Evolutionary conservation across 805 yeast species (phyloP).

Genomic region (Schwanniomyces sp.): DNA sequence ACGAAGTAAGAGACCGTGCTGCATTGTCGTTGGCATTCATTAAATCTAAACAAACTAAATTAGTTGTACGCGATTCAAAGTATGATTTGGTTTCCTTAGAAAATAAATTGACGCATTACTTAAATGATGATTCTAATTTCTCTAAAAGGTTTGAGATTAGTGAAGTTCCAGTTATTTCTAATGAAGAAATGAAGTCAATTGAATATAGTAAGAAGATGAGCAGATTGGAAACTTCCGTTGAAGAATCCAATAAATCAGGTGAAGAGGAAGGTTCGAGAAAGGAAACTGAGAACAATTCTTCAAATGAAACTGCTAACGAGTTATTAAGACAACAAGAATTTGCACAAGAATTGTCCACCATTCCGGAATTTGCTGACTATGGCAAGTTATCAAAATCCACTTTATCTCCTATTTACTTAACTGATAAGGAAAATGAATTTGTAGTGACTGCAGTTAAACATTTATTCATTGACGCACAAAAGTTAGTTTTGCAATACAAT

Average conservation of each 20-base stretch:
- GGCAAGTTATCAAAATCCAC: slow-evolving; percentile 80
- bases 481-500: slow-evolving; percentile 77
- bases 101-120: slow-evolving; percentile 68
- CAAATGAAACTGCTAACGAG: slow-evolving; percentile 21
- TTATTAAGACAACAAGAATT: slow-evolving; percentile 60
- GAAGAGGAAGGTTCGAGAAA: slow-evolving; percentile 20
- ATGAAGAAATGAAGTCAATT: slow-evolving; percentile 67
- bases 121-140: slow-evolving; percentile 53
- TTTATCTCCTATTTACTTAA: slow-evolving; percentile 56
- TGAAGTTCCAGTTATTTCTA: slow-evolving; percentile 61
- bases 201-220: slow-evolving; percentile 56
- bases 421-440: slow-evolving; percentile 92
- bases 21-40: slow-evolving; percentile 77
- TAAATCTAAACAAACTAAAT: slow-evolving; percentile 30
- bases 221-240: slow-evolving; percentile 29
- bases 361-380: slow-evolving; percentile 71
- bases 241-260: slow-evolving; percentile 14
- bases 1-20: slow-evolving; percentile 98
- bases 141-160: slow-evolving; percentile 67
- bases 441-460: slow-evolving; percentile 85
- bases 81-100: slow-evolving; percentile 81
- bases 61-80: slow-evolving; percentile 65
- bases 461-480: slow-evolving; percentile 63
- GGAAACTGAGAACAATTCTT: slow-evolving; percentile 10
- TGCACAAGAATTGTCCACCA: slow-evolving; percentile 63